Percentiles rank a stretch among this genome's conserved stretches.
Evolutionary conservation across 164 flowering plant genomes (phyloP).

Genomic region (Aristolochia californica): DNA sequence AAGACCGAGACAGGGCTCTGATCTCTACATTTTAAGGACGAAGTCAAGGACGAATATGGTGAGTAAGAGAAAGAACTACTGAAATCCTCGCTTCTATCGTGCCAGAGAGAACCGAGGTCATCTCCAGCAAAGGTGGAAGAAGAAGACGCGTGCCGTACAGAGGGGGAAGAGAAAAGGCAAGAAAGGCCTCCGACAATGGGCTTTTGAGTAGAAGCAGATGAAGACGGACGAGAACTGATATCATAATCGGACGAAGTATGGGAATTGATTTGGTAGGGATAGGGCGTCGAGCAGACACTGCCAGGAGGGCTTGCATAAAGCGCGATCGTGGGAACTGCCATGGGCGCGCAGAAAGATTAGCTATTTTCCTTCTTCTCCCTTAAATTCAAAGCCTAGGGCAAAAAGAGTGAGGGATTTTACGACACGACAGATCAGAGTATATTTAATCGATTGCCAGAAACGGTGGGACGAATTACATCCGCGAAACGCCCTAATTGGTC

Average conservation of each 20-base stretch:
- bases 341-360: conserved; percentile 9
- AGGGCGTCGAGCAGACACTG: conserved; percentile 56
- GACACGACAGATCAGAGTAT: too few species aligned
- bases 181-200: conserved; percentile 71
- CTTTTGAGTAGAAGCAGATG: conserved; percentile 39
- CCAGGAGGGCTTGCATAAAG: conserved; percentile 74
- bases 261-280: conserved; percentile 48
- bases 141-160: conserved; percentile 33
- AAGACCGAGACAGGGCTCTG: conserved; percentile 87
- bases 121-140: conserved; percentile 38
- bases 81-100: conserved; percentile 52
- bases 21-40: conserved; percentile 47
- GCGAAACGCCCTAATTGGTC: too few species aligned
- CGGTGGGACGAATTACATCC: neutral
- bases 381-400: neutral
- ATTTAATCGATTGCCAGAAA: neutral
- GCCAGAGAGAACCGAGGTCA: conserved; percentile 43
- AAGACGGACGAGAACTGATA: conserved; percentile 32
- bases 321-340: conserved; percentile 81
- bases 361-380: neutral
- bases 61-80: conserved; percentile 53
- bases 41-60: conserved; percentile 27
- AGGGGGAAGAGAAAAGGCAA: conserved; percentile 46
- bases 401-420: too few species aligned
- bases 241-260: conserved; percentile 56